phyloP scores from a whole-genome alignment of 2,329 filamentous ascomycete species.

The Aspergillus pseudoviridinutans region DNA sequence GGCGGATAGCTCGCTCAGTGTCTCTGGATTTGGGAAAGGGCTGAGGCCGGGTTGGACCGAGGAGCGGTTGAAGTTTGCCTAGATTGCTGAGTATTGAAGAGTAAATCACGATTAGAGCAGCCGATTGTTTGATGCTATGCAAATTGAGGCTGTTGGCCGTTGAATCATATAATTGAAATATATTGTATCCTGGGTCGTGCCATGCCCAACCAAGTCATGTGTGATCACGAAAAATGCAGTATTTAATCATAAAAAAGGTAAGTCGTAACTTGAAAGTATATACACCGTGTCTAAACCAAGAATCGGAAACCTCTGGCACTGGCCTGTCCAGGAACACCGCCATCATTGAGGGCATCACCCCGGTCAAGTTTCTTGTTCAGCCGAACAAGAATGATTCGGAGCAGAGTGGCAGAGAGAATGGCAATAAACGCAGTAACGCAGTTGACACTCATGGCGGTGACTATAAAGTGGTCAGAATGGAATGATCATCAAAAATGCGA shows the following conservation, averaged over 20 bases:
- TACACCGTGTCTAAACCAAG: slow-evolving; percentile 44
- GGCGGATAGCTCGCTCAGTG: slow-evolving; percentile 51
- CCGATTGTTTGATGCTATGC: not conserved
- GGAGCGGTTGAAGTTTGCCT: slow-evolving; percentile 34
- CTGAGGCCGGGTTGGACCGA: slow-evolving; percentile 51
- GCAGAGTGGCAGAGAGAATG: slow-evolving; percentile 58
- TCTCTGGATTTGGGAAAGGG: slow-evolving; percentile 45
- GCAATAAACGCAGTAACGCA: slow-evolving; percentile 62
- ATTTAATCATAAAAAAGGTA: not conserved
- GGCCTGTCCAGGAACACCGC: slow-evolving; percentile 50
- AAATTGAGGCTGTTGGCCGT: not conserved
- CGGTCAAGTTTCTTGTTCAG: slow-evolving; percentile 67
- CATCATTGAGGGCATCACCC: slow-evolving; percentile 50
- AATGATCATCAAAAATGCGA: slow-evolving; percentile 28
- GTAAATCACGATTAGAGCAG: not conserved
- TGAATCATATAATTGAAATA: not conserved
- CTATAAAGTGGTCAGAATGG: slow-evolving; percentile 20
- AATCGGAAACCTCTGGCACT: slow-evolving; percentile 64
- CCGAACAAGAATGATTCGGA: slow-evolving; percentile 60
- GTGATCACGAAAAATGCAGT: not conserved
- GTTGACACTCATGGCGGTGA: slow-evolving; percentile 65
- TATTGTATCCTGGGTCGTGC: not conserved
- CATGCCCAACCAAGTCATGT: not conserved
- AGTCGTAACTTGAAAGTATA: not conserved
- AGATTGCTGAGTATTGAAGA: not conserved